Conservation (phyloP, 2,329 filamentous ascomycete genomes). For the Passalora sequoiae region DNA sequence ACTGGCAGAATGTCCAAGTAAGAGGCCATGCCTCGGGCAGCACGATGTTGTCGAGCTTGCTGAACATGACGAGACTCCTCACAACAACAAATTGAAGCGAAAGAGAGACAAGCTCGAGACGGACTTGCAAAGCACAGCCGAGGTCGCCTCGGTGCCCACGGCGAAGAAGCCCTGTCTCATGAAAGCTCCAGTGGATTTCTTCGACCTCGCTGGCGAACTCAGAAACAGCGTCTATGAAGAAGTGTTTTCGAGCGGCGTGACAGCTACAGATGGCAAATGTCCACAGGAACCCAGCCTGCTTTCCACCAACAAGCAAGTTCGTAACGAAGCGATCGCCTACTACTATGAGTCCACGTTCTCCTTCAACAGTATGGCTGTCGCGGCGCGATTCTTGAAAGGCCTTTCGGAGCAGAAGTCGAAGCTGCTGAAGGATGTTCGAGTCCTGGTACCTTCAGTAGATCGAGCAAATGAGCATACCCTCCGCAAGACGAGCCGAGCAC, state of each 20-base stretch:
- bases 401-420: neutral
- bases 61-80: neutral
- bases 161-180: too few species aligned
- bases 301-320: neutral
- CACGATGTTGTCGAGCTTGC: neutral
- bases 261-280: neutral
- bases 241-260: neutral
- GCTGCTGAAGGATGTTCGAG: neutral
- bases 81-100: neutral
- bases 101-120: neutral
- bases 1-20: neutral
- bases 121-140: neutral
- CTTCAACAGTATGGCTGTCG: neutral
- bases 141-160: neutral
- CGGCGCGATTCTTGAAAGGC: neutral
- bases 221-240: neutral
- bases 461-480: neutral
- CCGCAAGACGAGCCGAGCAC: neutral
- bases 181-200: neutral
- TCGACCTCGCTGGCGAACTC: neutral
- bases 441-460: neutral
- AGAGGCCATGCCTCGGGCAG: neutral
- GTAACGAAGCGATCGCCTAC: neutral
- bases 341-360: neutral
- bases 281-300: neutral